A percentile compares a stretch with the other conserved stretches of the same genome.
Conservation (phyloP, 768 basidiomycete genomes). For the Boletus sp. region DNA sequence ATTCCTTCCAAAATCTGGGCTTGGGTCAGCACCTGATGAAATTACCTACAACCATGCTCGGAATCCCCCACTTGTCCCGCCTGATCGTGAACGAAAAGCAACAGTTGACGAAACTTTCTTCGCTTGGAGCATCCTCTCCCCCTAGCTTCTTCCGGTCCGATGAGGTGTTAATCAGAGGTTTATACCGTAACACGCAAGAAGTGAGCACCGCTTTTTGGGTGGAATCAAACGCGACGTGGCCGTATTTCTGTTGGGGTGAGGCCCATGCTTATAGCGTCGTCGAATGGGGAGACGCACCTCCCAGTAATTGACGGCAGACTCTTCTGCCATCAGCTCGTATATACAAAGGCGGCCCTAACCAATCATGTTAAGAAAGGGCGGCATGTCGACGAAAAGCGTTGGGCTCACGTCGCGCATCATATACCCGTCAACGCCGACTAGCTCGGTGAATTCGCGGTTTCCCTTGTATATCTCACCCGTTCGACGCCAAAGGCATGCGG, state of each 20-base stretch:
- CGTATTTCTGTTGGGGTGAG: slow-evolving; percentile 73
- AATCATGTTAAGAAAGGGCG: background rate
- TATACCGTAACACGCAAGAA: slow-evolving; percentile 83
- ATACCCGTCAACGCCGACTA: slow-evolving; percentile 83
- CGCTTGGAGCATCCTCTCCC: slow-evolving; percentile 36
- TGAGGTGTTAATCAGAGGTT: slow-evolving; percentile 54
- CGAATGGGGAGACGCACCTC: slow-evolving; percentile 54
- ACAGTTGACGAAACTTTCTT: slow-evolving; percentile 80
- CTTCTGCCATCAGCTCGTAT: slow-evolving; percentile 98
- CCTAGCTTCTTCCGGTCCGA: slow-evolving; percentile 32
- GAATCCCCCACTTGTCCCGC: slow-evolving; percentile 81
- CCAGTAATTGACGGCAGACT: slow-evolving; percentile 96
- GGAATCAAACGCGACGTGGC: slow-evolving; percentile 89
- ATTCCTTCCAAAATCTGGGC: no score
- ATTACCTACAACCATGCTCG: slow-evolving; percentile 88
- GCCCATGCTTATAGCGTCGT: background rate
- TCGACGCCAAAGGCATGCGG: slow-evolving; percentile 93
- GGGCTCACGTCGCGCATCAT: slow-evolving; percentile 81
- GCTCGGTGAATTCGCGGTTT: slow-evolving; percentile 91
- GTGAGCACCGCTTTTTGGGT: slow-evolving; percentile 91
- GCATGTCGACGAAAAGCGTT: background rate
- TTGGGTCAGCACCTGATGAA: slow-evolving; percentile 64
- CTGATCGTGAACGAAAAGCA: slow-evolving; percentile 92
- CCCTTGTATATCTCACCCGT: slow-evolving; percentile 99
- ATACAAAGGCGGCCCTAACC: slow-evolving; percentile 85